Evolutionary conservation across 768 basidiomycete genomes (phyloP).

Genomic region (Lepiota subincarnata): DNA sequence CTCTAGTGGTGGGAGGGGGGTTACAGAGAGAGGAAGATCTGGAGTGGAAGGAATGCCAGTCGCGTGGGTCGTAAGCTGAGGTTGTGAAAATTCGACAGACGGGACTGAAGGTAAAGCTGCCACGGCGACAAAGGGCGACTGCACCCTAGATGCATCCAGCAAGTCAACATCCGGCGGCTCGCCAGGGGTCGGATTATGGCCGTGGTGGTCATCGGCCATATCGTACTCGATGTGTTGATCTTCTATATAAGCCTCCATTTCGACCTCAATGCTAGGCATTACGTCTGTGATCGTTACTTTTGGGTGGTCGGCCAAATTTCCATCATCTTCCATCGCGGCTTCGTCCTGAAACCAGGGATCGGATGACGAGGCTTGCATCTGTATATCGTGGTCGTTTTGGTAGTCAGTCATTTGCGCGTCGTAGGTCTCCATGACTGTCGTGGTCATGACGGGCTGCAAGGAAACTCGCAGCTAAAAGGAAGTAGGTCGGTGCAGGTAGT

Average conservation of each 20-base stretch:
- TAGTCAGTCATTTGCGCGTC: constrained; percentile 18
- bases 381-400: constrained; percentile 14
- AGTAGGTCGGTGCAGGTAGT: background rate
- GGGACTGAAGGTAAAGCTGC: constrained; percentile 2
- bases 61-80: background rate
- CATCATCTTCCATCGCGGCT: constrained; percentile 16
- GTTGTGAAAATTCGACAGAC: background rate
- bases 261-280: constrained; percentile 13
- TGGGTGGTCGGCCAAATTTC: constrained; percentile 4
- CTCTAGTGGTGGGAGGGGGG: background rate
- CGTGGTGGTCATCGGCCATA: constrained; percentile 15
- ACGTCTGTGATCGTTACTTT: constrained; percentile 1
- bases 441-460: constrained; percentile 9
- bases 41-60: background rate
- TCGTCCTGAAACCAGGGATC: constrained; percentile 17
- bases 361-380: constrained; percentile 16
- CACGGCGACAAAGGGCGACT: constrained; percentile 4
- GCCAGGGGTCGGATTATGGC: constrained; percentile 3
- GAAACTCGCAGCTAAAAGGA: constrained; percentile 3
- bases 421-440: constrained; percentile 11
- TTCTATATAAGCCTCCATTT: constrained; percentile 18
- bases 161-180: constrained; percentile 18
- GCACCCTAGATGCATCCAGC: constrained; percentile 8
- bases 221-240: constrained; percentile 16
- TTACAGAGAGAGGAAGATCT: background rate